Base-by-base conservation (phyloP, 2,329 filamentous ascomycete species). In the Fusarium pininemorale region DNA sequence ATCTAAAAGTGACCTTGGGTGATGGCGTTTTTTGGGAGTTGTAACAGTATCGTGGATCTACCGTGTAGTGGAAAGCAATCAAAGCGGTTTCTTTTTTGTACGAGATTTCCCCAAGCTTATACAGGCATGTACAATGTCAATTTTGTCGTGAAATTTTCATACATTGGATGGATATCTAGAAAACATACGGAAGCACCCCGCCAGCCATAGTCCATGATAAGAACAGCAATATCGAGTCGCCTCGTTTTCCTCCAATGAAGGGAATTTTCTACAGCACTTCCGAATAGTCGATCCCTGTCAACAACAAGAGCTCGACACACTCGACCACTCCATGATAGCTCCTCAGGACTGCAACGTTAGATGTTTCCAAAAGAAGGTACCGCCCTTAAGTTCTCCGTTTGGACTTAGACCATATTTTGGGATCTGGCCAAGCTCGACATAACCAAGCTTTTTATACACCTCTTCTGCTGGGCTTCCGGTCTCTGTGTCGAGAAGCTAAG, bases 311-410 rank as follows among this genome's bases (percentile, higher is more conserved):
- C 9, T 35, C n/a, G 37, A 60, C 9, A 48, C 24, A 13, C 38
- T 28, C 18, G 18, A 35, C 35, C 54, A 15, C 45, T 32, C 18
- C 15, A 18, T 20, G 11, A 42, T 15, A 20, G 24, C 3, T 10
- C 16, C 44, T 76, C 26, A 76, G 51, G 66, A 47, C 18, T 72
- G 66, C 41, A 91, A 44, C 42, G 60, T n/a, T 32, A 70, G 81
- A 65, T 89, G 84, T 80, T 91, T 91, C 80, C 90, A 91, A 75
- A 90, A 89, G 74, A 90, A 89, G 1, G 86, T 85, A 59, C 85
- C 86, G 69, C 87, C 86, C 71, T 84, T 85, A 62, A 88, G 79
- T 50, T 84, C 84, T 32, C 87, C 85, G 16, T 83, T 82, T 24
- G 87, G 87, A 73, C 83, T 87, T 63, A 87, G 81, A 57, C 83